A percentile compares a stretch with the other conserved stretches of the same genome.
These are phyloP conservation scores for Pisolithus orientalis DNA, from an alignment of 768 basidiomycete species.

Conservation along the genomic window DNA sequence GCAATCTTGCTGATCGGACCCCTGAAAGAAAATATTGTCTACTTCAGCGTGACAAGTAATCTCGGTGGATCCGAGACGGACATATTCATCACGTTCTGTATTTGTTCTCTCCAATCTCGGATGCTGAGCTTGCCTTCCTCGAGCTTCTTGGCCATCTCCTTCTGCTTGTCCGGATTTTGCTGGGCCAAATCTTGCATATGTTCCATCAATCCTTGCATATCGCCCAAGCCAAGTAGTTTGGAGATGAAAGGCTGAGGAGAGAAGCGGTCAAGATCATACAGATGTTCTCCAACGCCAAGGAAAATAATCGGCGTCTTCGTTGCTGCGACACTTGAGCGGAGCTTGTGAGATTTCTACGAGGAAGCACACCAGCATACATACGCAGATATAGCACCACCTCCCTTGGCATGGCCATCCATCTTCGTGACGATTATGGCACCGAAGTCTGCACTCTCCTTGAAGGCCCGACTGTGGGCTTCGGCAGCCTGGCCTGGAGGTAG, in stretches of 20 bases:
- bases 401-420: constrained; percentile 99
- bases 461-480: constrained; percentile 91
- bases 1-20: constrained; percentile 99
- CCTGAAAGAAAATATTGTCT: constrained; percentile 39
- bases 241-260: constrained; percentile 96
- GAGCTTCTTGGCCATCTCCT: constrained; percentile 96
- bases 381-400: constrained; percentile 99
- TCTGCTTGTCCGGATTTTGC: constrained; percentile 93
- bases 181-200: constrained; percentile 96
- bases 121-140: constrained; percentile 97
- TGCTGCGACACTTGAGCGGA: constrained; percentile 74
- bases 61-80: constrained; percentile 30
- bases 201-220: constrained; percentile 95
- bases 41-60: constrained; percentile 4
- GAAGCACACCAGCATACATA: constrained; percentile 35
- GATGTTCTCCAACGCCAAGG: constrained; percentile 94
- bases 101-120: constrained; percentile 96
- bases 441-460: constrained; percentile 97
- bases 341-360: constrained; percentile 4
- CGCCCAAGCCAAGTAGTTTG: constrained; percentile 91
- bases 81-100: constrained; percentile 98
- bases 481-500: constrained; percentile 79
- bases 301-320: constrained; percentile 99
- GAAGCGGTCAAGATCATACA: constrained; percentile 95
- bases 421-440: constrained; percentile 99